These are phyloP conservation scores for Globisporangium recalcitrans DNA, from an alignment of 352 stramenopile species.

Conservation along the genomic window DNA sequence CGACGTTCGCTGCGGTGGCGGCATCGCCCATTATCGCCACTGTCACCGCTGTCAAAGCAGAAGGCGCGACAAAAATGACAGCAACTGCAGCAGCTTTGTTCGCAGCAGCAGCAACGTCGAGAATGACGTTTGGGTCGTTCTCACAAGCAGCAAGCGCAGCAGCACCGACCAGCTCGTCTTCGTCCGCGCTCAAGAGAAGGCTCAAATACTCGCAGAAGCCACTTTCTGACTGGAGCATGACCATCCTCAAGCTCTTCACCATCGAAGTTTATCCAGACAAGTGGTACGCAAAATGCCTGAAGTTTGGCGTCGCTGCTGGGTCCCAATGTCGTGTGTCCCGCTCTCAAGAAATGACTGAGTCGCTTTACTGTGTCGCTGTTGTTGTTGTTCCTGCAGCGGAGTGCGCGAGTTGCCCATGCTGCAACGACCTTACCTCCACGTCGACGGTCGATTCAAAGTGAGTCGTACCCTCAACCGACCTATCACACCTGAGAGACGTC, in stretches of 20 bases:
- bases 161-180: neutral
- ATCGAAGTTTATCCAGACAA: slow-evolving; percentile 13
- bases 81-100: neutral
- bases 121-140: neutral
- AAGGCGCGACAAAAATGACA: neutral
- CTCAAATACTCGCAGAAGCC: slow-evolving; percentile 1
- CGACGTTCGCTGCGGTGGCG: neutral
- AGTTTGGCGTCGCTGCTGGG: neutral
- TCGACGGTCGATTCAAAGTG: slow-evolving; percentile 58
- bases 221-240: slow-evolving; percentile 6
- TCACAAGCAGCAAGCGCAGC: neutral
- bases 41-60: too few relatives aligned
- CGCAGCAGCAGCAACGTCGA: neutral
- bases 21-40: neutral
- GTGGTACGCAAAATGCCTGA: neutral
- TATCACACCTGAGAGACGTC: slow-evolving; percentile 1
- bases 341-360: neutral
- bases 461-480: neutral
- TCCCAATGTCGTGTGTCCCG: too few relatives aligned
- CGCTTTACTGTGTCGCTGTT: neutral
- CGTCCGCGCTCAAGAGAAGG: neutral
- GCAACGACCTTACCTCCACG: slow-evolving; percentile 48
- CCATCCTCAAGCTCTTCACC: slow-evolving; percentile 7
- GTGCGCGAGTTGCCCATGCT: slow-evolving; percentile 25
- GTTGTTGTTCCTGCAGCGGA: neutral